Evolutionary conservation across 768 basidiomycete species (phyloP), one percentile per base, ranked within the genome.

Genomic region (Kwoniella bestiolae): DNA sequence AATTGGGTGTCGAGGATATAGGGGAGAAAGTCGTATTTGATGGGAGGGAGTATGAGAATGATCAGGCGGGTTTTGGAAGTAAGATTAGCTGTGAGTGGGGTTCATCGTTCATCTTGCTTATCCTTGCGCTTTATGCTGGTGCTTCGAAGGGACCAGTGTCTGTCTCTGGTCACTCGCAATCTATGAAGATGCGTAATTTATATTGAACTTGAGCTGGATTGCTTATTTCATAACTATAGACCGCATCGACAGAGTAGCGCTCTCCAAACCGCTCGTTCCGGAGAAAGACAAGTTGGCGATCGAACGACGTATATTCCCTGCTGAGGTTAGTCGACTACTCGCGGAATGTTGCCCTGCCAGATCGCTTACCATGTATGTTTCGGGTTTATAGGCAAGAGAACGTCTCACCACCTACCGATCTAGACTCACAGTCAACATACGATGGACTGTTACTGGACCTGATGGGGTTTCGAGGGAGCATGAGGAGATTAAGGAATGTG

Each of bases 1-100:
- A 87, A 53, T 82, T 92, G 1, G 91, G 87, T 7, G 75, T 97
- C 12, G 86, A 89, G 70, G 92, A 97, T 68, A 90, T 98, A 41
- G 90, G 90, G 0, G 88, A 91, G 72, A 91, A 93, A 66, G 92
- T 94, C n/a, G 89, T 94, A 2, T 97, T 95, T 73, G 94, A 97
- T 83, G 87, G 89, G 25, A 86, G 84, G 57, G 77, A 83, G 28
- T 85, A 84, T 53, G 21, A 53, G 23, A 50, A 50, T 41, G 62
- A 41, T 21, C 80, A 86, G 0, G 87, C 86, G 14, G 67, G 67
- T 31, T 89, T 88, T 86, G 96, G 94, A 18, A 94, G 92, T 81
- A 86, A 90, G 66, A 86, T 97, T 29, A 73, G 63, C 49, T 80
- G 75, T 80, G 57, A 69, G 78, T 66, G n/a, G n/a, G n/a, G n/a